Evolutionary conservation across 768 basidiomycete species (phyloP), one percentile per base, ranked within the genome.

Genomic region (Russula sp.): DNA sequence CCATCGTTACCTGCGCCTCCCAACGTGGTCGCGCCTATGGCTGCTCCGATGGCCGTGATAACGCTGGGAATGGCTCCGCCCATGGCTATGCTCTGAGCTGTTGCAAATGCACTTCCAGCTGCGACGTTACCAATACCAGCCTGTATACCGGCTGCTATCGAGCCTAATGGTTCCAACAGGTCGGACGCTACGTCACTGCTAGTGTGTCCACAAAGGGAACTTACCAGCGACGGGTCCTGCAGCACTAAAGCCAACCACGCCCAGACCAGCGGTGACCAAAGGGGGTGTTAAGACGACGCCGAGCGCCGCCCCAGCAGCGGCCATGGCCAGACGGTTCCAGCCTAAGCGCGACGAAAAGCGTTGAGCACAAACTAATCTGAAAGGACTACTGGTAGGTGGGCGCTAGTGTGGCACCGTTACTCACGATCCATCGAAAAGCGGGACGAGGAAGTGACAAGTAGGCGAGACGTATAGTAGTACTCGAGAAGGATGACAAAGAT

Each of bases 41-140:
- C 18, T n/a, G 56, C 46, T 1, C 10, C 35, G 5, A 39, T 18
- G 10, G 25, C 64, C 2, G 25, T 8, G 8, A 39, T 1, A 3
- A 29, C 43, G 2, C 20, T 7, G 16, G 52, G 56, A 20, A 41
- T 20, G 13, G 41, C 52, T 5, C 64, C 64, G 1, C 64, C 61
- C 57, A 59, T 65, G 2, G 56, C 57, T 8, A 59, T 14, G 22
- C 61, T 59, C 29, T 65, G 61, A 9, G 35, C 43, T 0, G 3
- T 11, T 14, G 64, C 64, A 25, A 65, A 59, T 1, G 57, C 20
- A n/a, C 63, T 58, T 9, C 61, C 57, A 1, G 56, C 60, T 9
- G n/a, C 64, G 29, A 63, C 56, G 41, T 56, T 63, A 2, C 61
- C 61, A 11, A 65, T 63, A 6, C 39, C 36, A 11, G 64, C 35